Evolutionary conservation across 495 filamentous ascomycete species (phyloP), one percentile per base, ranked within the genome.

Genomic region (Neurospora hispaniola): DNA sequence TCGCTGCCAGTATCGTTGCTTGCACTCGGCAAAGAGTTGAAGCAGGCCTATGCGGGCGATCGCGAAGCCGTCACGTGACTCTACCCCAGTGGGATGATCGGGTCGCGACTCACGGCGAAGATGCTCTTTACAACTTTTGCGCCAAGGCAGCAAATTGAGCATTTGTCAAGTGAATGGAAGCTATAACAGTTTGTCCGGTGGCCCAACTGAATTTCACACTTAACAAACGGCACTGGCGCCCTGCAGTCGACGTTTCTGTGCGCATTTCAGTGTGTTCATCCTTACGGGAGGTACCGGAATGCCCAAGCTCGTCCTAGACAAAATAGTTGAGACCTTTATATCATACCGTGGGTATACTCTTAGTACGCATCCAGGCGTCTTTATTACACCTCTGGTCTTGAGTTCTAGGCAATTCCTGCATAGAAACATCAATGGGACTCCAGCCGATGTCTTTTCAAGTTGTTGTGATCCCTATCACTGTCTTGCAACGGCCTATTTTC

Each of bases 1-100:
- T 81, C 78, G 82, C 79, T 82, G 82, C 77, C 81, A 76, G 78
- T 80, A 62, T 71, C 71, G 74, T 74, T 76, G 73, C 73, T 73
- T 66, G 76, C 73, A 46, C 75, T 76, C 76, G 78, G 74, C 78
- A 75, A 79, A 78, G 35, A 38, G 71, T 77, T 18, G 74, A 78
- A 79, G 75, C 75, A 77, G 74, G 48, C 48, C 11, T 59, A 12
- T 31, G 48, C 31, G 48, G 12, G 20, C 73, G 72, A 70, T 66
- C 76, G 73, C 70, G 73, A 77, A 41, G 27, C 27, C 35, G 27
- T 79, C 79, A 80, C 79, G 79, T 80, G 79, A 79, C 70, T 2
- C 16, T 54, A n/a, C 16, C 35, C 70, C 59, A 20, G 2, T 38
- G 72, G 72, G 48, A 68, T 8, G 2, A 69, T 27, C 71, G 23